Evolutionary conservation across 2,329 filamentous ascomycete species (phyloP).

Genomic region (Onygenales sp.): DNA sequence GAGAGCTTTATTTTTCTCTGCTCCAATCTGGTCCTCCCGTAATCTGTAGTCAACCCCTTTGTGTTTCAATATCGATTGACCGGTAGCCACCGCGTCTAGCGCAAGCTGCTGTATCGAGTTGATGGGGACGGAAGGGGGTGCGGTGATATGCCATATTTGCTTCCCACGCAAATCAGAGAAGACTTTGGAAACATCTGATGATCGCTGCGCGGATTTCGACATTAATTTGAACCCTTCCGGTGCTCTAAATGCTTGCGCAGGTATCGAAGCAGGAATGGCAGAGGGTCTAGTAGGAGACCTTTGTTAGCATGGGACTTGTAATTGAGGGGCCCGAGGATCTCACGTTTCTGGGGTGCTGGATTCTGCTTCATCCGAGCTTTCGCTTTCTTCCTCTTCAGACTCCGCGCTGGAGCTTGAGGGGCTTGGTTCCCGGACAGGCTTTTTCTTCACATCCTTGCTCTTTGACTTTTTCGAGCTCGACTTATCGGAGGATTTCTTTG

Average conservation of each 20-base stretch:
- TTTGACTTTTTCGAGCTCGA: constrained; percentile 9
- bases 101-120: constrained; percentile 36
- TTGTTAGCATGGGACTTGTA: not conserved
- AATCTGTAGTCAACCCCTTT: constrained; percentile 35
- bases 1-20: constrained; percentile 24
- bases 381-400: constrained; percentile 10
- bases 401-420: constrained; percentile 12
- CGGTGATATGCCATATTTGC: constrained; percentile 40
- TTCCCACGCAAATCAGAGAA: constrained; percentile 34
- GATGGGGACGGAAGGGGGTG: constrained; percentile 34
- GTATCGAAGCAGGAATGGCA: constrained; percentile 10
- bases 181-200: constrained; percentile 22
- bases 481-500: not conserved
- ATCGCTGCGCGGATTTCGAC: constrained; percentile 23
- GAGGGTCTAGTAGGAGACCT: constrained; percentile 9
- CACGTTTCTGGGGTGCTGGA: not conserved
- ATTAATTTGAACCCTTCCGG: constrained; percentile 34
- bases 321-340: not conserved
- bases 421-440: constrained; percentile 1
- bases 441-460: not conserved
- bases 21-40: constrained; percentile 21
- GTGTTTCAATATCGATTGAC: constrained; percentile 32
- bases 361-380: not conserved
- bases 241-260: constrained; percentile 30
- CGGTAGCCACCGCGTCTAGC: constrained; percentile 29